A percentile compares a stretch with the other conserved stretches of the same genome.
Evolutionary conservation across 228 moss, liverwort and hornwort species (phyloP).

Genomic region (Sphagnum fallax): DNA sequence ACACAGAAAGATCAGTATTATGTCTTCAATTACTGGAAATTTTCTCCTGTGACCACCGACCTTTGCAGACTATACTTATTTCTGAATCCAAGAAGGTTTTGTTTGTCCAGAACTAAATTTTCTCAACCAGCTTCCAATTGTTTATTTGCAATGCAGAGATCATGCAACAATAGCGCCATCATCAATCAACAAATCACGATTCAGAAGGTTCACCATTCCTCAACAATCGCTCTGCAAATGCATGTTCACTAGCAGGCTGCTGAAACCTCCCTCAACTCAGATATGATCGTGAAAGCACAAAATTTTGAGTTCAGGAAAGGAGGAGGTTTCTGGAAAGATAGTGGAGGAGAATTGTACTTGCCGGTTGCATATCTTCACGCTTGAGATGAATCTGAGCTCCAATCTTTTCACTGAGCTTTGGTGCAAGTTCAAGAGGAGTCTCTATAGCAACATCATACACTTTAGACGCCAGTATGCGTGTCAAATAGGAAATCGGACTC

Average conservation of each 20-base stretch:
- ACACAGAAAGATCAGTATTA: neutral
- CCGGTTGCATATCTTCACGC: constrained; percentile 93
- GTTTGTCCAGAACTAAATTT: too few species aligned
- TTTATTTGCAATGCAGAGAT: too few species aligned
- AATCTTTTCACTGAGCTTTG: constrained; percentile 67
- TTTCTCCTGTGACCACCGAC: too few species aligned
- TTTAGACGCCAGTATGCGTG: constrained; percentile 74
- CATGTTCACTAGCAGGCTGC: neutral
- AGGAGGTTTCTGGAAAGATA: neutral
- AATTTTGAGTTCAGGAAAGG: neutral
- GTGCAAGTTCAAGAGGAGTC: constrained; percentile 66
- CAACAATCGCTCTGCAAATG: neutral
- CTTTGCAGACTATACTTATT: too few species aligned
- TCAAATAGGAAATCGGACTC: constrained; percentile 66
- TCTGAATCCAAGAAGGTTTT: too few species aligned
- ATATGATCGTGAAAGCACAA: neutral
- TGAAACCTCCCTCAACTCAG: too few species aligned
- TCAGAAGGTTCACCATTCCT: neutral
- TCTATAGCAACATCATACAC: constrained; percentile 96
- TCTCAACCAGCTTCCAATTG: too few species aligned
- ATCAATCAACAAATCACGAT: neutral
- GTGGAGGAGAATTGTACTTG: constrained; percentile 1
- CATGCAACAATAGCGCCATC: neutral
- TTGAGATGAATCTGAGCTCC: constrained; percentile 64
- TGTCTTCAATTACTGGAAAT: neutral